Percentiles rank a stretch among this genome's conserved stretches.
Conservation (phyloP, 1,284 basidiomycete species). For the Fistulinella cinereoalba region DNA sequence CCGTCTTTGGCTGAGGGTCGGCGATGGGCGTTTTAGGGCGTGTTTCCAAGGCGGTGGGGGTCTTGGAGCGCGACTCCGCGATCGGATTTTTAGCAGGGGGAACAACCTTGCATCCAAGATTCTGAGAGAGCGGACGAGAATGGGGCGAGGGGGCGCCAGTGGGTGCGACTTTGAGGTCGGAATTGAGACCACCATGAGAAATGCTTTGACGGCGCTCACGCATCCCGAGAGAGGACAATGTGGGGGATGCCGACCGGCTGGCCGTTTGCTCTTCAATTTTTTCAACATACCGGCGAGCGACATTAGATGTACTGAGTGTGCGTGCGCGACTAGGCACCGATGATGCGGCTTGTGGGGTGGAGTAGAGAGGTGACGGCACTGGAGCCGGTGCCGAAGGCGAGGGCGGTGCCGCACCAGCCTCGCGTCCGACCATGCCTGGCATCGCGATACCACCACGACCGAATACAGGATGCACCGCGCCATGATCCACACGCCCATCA, state of each 20-base stretch:
- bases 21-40: conserved; percentile 16
- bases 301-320: conserved; percentile 35
- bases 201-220: conserved; percentile 41
- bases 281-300: conserved; percentile 38
- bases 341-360: not conserved
- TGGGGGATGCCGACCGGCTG: conserved; percentile 17
- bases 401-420: conserved; percentile 1
- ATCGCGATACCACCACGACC: conserved; percentile 69
- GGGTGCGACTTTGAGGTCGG: conserved; percentile 37
- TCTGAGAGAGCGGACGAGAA: conserved; percentile 24
- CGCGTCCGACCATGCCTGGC: conserved; percentile 52
- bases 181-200: conserved; percentile 21
- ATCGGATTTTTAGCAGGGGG: conserved; percentile 12
- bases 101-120: conserved; percentile 7
- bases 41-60: conserved; percentile 4
- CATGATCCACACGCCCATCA: conserved; percentile 55
- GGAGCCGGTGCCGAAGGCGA: conserved; percentile 28
- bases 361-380: not conserved
- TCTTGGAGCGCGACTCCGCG: conserved; percentile 22
- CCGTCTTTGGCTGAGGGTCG: conserved; percentile 15
- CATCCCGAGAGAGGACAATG: conserved; percentile 10
- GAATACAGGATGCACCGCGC: conserved; percentile 66
- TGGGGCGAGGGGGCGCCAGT: conserved; percentile 39
- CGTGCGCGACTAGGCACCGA: conserved; percentile 28
- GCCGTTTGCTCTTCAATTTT: conserved; percentile 30